Conservation (phyloP, 768 basidiomycete genomes). For the Erythrobasidium yunnanense region DNA sequence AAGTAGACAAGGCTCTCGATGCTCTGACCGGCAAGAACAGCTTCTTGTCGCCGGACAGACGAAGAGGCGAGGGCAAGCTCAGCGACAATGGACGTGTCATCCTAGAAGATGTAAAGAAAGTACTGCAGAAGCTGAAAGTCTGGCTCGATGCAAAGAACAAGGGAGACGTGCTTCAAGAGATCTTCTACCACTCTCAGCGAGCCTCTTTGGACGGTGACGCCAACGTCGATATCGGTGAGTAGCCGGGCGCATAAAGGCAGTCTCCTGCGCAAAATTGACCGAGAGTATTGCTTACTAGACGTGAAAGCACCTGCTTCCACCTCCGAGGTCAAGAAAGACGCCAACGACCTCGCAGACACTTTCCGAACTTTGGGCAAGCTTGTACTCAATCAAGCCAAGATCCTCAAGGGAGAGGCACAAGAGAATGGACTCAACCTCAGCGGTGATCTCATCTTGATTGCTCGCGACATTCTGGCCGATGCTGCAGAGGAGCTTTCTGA, state of each 20-base stretch:
- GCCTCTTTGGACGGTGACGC: conserved; percentile 8
- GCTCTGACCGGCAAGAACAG: neutral
- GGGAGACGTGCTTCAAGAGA: conserved; percentile 18
- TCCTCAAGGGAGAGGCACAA: conserved; percentile 9
- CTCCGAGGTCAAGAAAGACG: conserved; percentile 14
- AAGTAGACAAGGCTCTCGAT: conserved; percentile 4
- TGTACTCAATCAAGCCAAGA: conserved; percentile 12
- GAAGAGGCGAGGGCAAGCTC: conserved; percentile 23
- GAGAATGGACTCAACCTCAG: neutral
- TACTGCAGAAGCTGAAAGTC: conserved; percentile 14
- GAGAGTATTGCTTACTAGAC: neutral
- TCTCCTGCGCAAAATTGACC: neutral
- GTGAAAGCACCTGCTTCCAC: conserved; percentile 20
- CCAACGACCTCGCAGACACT: neutral
- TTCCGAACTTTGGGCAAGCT: conserved; percentile 15
- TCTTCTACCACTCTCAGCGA: conserved; percentile 12
- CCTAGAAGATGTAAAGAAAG: conserved; percentile 6
- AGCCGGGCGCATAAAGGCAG: neutral
- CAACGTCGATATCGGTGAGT: conserved; percentile 16
- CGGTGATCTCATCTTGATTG: conserved; percentile 13
- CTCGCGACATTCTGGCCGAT: conserved; percentile 20
- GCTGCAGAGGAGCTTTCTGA: conserved; percentile 23
- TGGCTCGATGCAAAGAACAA: conserved; percentile 19
- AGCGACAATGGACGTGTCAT: conserved; percentile 6
- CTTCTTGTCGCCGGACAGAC: conserved; percentile 9